Evolutionary conservation across 2,329 filamentous ascomycete genomes (phyloP), one percentile per base, ranked within the genome.

Genomic region (Verticillium isaacii): DNA sequence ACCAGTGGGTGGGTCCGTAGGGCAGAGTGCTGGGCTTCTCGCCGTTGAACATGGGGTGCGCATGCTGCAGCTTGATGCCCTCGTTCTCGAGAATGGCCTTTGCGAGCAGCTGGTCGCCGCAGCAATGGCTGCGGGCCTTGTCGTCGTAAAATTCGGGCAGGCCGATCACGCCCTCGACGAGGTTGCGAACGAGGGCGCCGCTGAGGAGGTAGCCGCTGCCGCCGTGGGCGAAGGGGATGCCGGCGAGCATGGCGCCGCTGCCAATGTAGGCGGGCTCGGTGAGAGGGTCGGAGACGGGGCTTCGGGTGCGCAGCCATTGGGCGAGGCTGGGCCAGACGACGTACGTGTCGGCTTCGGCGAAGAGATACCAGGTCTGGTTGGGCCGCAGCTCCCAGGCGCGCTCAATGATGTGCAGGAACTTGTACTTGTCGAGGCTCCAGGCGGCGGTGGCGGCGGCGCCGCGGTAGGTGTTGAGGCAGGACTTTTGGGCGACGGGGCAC

Each of bases 341-440:
- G 67, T 85, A 86, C 12, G 81, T 85, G 66, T 87, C 84, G 36
- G 82, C 82, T 66, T 86, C 84, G 65, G 82, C 79, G 66, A 86
- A 86, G 60, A 87, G 78, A 67, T 85, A 87, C 84, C 84, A 87
- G 61, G 85, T 80, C 56, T 71, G 76, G 50, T 78, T 71, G 3
- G 84, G 84, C 2, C 82, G 79, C 76, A 82, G 76, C 55, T 76
- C 74, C 78, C 82, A 86, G 1, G 83, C 78, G 62, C 83, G 79
- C 67, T 84, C 76, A 54, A 85, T 75, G 75, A 86, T 85, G 65
- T 84, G 82, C 57, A 86, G 71, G 68, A 85, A 85, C 71, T 87
- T 87, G 74, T 85, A 87, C 73, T 85, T 86, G 71, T 87, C 85
- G 64, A 87, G 72, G 58, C 77, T 77, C 83, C 84, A 86, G 12